Conservation (phyloP, 495 filamentous ascomycete genomes). For the Xylaria grammica region DNA sequence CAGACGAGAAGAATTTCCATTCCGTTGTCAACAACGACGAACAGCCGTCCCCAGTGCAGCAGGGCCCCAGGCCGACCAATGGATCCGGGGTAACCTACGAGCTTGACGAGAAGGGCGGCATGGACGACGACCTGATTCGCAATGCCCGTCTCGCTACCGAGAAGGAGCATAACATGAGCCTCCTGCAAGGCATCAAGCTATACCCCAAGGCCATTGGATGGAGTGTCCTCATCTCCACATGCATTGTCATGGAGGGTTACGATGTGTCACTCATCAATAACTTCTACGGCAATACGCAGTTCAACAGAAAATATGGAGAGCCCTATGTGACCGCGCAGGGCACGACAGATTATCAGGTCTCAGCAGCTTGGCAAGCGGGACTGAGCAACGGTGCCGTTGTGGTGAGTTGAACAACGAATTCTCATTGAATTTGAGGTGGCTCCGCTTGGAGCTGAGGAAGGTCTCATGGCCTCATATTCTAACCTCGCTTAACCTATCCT, state of each 20-base stretch:
- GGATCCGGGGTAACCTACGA: slow-evolving; percentile 21
- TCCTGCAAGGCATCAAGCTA: slow-evolving; percentile 56
- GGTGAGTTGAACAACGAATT: slow-evolving; percentile 41
- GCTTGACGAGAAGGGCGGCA: slow-evolving; percentile 32
- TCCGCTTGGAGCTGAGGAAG: background rate
- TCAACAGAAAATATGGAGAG: slow-evolving; percentile 73
- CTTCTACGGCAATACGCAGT: slow-evolving; percentile 63
- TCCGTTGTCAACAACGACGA: slow-evolving; percentile 23
- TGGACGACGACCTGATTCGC: slow-evolving; percentile 49
- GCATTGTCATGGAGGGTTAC: slow-evolving; percentile 71
- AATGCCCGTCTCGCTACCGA: slow-evolving; percentile 53
- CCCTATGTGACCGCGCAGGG: slow-evolving; percentile 51
- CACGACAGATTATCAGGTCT: slow-evolving; percentile 63
- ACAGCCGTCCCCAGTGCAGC: slow-evolving; percentile 20
- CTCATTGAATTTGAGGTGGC: background rate
- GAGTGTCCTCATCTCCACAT: slow-evolving; percentile 65
- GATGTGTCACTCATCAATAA: slow-evolving; percentile 65
- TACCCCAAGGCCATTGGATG: slow-evolving; percentile 64
- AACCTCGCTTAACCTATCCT: background rate
- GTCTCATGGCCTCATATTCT: background rate
- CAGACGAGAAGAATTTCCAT: slow-evolving; percentile 15
- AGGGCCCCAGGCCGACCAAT: slow-evolving; percentile 22
- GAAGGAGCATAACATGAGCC: slow-evolving; percentile 61
- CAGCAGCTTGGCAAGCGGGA: slow-evolving; percentile 78
- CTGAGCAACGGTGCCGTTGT: slow-evolving; percentile 63